A percentile compares a stretch with the other conserved stretches of the same genome.
These are phyloP conservation scores for Prinsepia uniflora DNA, from an alignment of 306 rosid species.

Conservation along the genomic window DNA sequence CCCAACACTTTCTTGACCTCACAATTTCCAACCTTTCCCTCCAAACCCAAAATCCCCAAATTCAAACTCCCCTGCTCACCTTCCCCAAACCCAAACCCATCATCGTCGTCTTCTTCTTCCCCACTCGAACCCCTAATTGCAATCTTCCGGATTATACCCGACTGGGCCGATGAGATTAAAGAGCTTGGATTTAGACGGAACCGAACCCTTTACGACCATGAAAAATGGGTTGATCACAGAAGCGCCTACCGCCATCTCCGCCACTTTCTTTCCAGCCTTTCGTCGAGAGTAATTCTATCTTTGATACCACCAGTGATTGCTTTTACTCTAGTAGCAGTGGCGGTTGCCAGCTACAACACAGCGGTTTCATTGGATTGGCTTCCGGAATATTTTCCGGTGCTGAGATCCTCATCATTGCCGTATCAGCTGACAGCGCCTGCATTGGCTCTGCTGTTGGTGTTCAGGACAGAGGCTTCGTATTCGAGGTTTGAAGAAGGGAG, in stretches of 20 bases:
- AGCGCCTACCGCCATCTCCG: slow-evolving; percentile 84
- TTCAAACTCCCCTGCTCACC: slow-evolving; percentile 26
- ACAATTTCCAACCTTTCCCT: slow-evolving; percentile 13
- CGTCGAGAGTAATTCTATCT: slow-evolving; percentile 78
- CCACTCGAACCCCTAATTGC: slow-evolving; percentile 29
- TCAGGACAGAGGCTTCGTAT: slow-evolving; percentile 86
- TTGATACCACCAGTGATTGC: slow-evolving; percentile 65
- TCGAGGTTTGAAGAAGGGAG: slow-evolving; percentile 77
- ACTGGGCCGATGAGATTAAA: slow-evolving; percentile 68
- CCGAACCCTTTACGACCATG: slow-evolving; percentile 55
- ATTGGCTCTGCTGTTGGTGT: slow-evolving; percentile 71
- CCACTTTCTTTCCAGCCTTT: slow-evolving; percentile 63
- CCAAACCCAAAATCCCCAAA: slow-evolving; percentile 25
- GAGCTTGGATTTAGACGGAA: slow-evolving; percentile 67
- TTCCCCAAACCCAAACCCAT: slow-evolving; percentile 16
- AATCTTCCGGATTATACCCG: slow-evolving; percentile 47
- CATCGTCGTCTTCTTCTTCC: slow-evolving; percentile 18
- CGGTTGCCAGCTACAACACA: slow-evolving; percentile 59
- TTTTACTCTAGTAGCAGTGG: slow-evolving; percentile 58
- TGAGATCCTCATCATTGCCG: slow-evolving; percentile 65
- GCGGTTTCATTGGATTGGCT: slow-evolving; percentile 41
- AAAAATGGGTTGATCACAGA: slow-evolving; percentile 64
- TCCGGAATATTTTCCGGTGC: slow-evolving; percentile 51
- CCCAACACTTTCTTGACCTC: slow-evolving; percentile 30
- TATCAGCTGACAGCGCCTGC: slow-evolving; percentile 92